Base-by-base conservation (phyloP, 768 basidiomycete genomes). In the Dictyophora rubrovolvata region DNA sequence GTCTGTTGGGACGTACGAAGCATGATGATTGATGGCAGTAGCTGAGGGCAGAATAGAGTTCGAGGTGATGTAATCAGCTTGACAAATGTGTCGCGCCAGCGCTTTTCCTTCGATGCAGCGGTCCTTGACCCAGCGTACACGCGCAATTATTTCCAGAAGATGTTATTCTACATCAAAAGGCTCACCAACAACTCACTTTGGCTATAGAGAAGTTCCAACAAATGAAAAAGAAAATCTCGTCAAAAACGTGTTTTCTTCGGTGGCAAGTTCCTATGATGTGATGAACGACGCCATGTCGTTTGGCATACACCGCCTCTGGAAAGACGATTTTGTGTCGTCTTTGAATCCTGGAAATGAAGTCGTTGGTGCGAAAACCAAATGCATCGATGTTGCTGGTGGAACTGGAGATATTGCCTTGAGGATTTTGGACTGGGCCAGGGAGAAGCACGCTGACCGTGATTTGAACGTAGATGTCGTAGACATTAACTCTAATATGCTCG, bases 231-330 rank as follows among this genome's bases (percentile, higher is more conserved):
- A 98, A 73, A 74, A 79, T 1, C 78, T 98, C 50, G 96, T 99
- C 62, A 91, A 89, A 66, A 81, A 81, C 63, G 94, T 99, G 54
- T 99, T 99, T 73, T 85, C 90, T 67, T 95, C 91, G 7, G 96
- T 99, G 59, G 93, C 96, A 48, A 87, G 90, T 36, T 87, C 81
- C 49, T 99, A 99, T 73, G 96, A 98, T 72, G 71, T 97, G 47
- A 96, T 99, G 95, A 99, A 99, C 77, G 96, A 98, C 69, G 91
- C 93, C n/a, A 89, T 93, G 71, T 98, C 96, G 2, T 73, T 98
- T 62, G 96, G 96, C 36, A 86, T 98, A 10, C 96, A 98, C 69
- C 81, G 96, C 56, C 75, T 99, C 21, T 99, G 96, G 96, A 99
- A 98, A 73, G 93, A 98, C 70, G 77, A 84, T 17, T 89, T 90